Evolutionary conservation across 306 rosid genomes (phyloP).

Genomic region (Crotalaria pallida): DNA sequence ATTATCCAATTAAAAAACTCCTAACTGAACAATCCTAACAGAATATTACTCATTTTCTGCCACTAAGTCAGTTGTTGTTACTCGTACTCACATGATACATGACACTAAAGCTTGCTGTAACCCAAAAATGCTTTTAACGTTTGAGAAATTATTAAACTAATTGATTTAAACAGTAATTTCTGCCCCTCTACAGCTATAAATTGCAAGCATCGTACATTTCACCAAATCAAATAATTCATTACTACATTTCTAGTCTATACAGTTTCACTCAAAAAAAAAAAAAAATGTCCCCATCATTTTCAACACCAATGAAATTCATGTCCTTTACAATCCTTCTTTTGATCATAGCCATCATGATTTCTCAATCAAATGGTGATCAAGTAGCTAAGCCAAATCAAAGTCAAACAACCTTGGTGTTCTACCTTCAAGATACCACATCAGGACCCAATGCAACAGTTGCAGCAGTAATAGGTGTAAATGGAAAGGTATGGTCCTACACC

Average conservation of each 20-base stretch:
- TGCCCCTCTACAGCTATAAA: slow-evolving; percentile 9
- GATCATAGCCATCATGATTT: not conserved
- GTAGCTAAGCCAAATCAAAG: not conserved
- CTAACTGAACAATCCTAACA: no score
- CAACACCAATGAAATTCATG: not conserved
- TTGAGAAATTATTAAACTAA: not conserved
- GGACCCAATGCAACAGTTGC: slow-evolving; percentile 27
- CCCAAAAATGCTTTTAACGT: not conserved
- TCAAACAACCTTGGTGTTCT: slow-evolving; percentile 27
- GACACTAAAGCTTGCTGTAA: not conserved
- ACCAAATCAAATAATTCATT: not conserved
- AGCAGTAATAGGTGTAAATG: slow-evolving; percentile 14
- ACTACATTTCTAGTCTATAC: not conserved
- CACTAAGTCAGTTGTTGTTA: not conserved
- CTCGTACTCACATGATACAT: slow-evolving; percentile 8
- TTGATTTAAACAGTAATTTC: not conserved
- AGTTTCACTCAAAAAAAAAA: not conserved
- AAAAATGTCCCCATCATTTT: slow-evolving; percentile 13
- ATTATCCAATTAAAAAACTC: no score
- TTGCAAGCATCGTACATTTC: not conserved
- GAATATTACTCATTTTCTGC: not conserved
- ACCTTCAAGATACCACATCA: slow-evolving; percentile 25
- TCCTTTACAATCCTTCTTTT: not conserved
- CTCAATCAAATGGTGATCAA: not conserved
- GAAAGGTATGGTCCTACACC: slow-evolving; percentile 24